A percentile compares a stretch with the other conserved stretches of the same genome.
These are phyloP conservation scores for Gnomoniopsis smithogilvyi DNA, from an alignment of 2,329 filamentous ascomycete genomes.

Conservation along the genomic window DNA sequence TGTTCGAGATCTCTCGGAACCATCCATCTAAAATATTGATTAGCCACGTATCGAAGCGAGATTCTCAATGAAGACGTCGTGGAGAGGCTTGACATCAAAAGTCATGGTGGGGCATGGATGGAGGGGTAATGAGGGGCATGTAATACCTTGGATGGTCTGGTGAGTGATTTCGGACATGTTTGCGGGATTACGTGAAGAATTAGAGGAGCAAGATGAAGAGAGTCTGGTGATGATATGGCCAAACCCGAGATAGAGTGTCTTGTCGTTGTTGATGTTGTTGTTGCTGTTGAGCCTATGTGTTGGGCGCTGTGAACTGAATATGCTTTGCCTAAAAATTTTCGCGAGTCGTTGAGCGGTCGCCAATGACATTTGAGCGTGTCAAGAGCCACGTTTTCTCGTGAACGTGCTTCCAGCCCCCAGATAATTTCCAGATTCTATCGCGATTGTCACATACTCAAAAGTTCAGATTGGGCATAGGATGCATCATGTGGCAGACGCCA, in stretches of 20 bases:
- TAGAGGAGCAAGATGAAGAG: neutral
- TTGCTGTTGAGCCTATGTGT: neutral
- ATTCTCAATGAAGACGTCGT: neutral
- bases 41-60: slow-evolving; percentile 1
- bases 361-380: neutral
- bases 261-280: neutral
- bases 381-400: no score
- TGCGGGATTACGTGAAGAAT: neutral
- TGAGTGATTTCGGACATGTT: slow-evolving; percentile 54
- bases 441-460: no score
- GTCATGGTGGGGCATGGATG: slow-evolving; percentile 20
- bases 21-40: slow-evolving; percentile 74
- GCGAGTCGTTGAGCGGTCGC: neutral
- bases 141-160: slow-evolving; percentile 54
- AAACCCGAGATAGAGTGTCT: neutral
- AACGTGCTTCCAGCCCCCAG: no score
- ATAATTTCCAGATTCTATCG: no score
- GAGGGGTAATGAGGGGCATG: slow-evolving; percentile 19
- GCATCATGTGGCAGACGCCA: no score
- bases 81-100: neutral
- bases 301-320: no score
- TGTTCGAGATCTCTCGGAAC: slow-evolving; percentile 98
- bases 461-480: no score
- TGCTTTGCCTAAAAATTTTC: neutral
- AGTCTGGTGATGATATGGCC: neutral